Evolutionary conservation across 208 protist genomes (phyloP), one percentile per base, ranked within the genome.

Genomic region (Crithidia sp.): DNA sequence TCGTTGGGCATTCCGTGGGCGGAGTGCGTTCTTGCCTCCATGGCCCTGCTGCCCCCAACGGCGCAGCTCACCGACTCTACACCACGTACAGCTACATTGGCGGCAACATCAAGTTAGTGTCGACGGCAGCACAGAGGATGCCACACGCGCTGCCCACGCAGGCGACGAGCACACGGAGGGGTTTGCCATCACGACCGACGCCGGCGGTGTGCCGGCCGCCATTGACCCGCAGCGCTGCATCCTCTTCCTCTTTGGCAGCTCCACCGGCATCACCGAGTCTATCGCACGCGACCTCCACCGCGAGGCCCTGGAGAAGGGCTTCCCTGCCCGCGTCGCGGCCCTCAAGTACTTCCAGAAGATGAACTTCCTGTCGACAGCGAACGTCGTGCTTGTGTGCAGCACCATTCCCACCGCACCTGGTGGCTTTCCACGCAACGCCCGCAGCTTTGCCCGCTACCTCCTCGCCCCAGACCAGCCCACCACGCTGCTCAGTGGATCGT

Each of bases 191-290:
- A 14, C 45, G 9, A 7, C 9, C 45, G 12, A 49, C 45, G 45
- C 9, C 45, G 45, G 12, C 9, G 9, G 12, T 7, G 45, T 14
- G 9, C 45, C 7, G 9, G 45, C 9, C 45, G 45, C 45, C 58
- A 44, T 61, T 8, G 52, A 74, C 53, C 69, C 41, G 50, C 59
- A 61, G 52, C 54, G 71, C 16, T 71, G 52, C 56, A 69, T 92
- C 13, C 58, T 90, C n/a, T 86, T 93, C 47, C 71, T 91, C 14
- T 91, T 83, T 61, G 88, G 82, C 37, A 84, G 75, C 65, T 72
- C 71, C 13, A 90, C 83, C 6, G 88, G 82, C 17, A 83, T 81
- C 28, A 55, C 82, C 7, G 87, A 93, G 65, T 81, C 81, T 0
- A 87, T 93, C 56, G 85, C 86, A 7, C 77, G 85, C 14, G 80